Evolutionary conservation across 2,329 filamentous ascomycete species (phyloP).

Genomic region (Neurospora sp.): DNA sequence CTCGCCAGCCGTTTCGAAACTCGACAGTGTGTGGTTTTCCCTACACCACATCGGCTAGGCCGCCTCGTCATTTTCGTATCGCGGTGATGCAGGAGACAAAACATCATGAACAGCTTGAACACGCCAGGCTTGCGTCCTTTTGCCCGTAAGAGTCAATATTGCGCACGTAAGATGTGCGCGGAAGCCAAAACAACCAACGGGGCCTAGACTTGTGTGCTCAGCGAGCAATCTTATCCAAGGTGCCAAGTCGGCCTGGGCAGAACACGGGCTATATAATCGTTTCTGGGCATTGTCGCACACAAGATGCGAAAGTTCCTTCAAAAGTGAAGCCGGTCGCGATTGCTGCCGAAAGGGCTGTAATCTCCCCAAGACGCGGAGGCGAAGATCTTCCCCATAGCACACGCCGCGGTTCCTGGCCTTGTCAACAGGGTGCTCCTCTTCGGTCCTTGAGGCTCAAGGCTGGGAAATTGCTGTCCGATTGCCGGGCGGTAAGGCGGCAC

Average conservation of each 20-base stretch:
- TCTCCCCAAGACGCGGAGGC: neutral
- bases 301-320: conserved; percentile 3
- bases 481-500: neutral
- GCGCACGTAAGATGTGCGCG: neutral
- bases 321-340: conserved; percentile 4
- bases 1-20: neutral
- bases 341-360: neutral
- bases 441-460: neutral
- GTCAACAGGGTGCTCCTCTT: neutral
- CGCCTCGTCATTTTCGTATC: neutral
- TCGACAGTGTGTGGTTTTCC: neutral
- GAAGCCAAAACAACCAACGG: neutral
- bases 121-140: neutral
- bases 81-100: neutral
- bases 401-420: neutral
- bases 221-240: conserved; percentile 18
- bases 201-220: conserved; percentile 4
- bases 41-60: neutral
- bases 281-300: conserved; percentile 17
- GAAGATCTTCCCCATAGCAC: neutral
- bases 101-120: neutral
- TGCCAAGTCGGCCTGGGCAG: conserved; percentile 15
- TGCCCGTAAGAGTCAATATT: neutral
- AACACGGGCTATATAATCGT: conserved; percentile 13
- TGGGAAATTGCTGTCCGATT: neutral